Percentiles rank a stretch among this genome's conserved stretches.
Conservation (phyloP, 129 eudicot genomes). For the Flaveria trinervia region DNA sequence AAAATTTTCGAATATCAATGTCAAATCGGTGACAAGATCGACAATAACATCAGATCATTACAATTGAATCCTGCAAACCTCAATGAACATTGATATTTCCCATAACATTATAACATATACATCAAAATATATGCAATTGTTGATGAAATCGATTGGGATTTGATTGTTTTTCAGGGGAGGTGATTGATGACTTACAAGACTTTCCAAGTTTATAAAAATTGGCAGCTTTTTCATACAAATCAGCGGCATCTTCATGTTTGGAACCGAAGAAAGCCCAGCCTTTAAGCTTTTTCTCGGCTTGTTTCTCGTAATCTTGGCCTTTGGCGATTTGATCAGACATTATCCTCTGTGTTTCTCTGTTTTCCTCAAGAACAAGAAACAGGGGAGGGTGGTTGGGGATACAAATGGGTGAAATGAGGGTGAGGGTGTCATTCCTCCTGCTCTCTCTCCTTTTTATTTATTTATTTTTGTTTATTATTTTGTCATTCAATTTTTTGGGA, state of each 20-base stretch:
- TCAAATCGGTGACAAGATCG: too few species aligned
- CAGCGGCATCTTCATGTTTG: constrained; percentile 12
- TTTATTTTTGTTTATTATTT: too few species aligned
- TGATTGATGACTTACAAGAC: neutral
- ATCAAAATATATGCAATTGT: too few species aligned
- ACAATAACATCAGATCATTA: neutral
- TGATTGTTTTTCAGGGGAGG: neutral
- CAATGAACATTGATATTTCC: neutral
- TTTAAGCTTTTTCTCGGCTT: constrained; percentile 18
- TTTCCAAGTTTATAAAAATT: constrained; percentile 12
- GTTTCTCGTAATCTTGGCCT: constrained; percentile 13
- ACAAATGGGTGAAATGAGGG: constrained; percentile 5
- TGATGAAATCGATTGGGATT: too few species aligned
- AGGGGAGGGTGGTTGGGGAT: constrained; percentile 10
- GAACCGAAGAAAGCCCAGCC: constrained; percentile 11
- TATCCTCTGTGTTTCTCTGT: neutral
- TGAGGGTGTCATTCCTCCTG: neutral
- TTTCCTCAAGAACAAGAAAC: neutral
- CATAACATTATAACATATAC: neutral
- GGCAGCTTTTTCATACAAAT: constrained; percentile 10
- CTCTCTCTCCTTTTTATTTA: neutral
- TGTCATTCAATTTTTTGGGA: too few species aligned
- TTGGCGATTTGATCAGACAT: constrained; percentile 13
- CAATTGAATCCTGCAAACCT: neutral
- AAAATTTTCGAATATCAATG: neutral